Conservation (phyloP, 2,329 filamentous ascomycete genomes). For the Cytospora piceicola region DNA sequence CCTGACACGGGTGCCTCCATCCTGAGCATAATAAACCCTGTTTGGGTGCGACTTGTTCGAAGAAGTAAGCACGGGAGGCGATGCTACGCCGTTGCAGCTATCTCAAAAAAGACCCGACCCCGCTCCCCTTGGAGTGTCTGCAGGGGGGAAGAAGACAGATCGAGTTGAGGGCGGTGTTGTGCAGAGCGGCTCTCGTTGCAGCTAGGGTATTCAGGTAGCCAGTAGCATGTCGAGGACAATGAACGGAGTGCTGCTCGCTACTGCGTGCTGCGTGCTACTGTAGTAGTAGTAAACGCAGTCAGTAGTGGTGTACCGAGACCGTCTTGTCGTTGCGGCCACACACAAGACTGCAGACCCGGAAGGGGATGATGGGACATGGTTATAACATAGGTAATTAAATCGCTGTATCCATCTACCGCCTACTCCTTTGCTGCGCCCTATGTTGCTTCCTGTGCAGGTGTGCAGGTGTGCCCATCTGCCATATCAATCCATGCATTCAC, state of each 20-base stretch:
- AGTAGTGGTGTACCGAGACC: not conserved
- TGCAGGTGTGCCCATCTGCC: too few relatives aligned
- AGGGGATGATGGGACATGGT: too few relatives aligned
- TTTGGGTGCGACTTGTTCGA: not conserved
- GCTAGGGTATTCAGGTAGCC: not conserved
- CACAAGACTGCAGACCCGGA: too few relatives aligned
- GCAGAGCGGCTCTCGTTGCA: not conserved
- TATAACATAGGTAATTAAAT: not conserved
- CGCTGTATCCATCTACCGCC: not conserved
- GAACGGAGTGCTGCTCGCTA: not conserved
- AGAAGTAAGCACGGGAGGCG: not conserved
- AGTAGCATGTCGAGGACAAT: not conserved
- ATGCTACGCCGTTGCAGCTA: not conserved
- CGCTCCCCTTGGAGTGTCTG: not conserved
- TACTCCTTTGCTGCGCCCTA: not conserved
- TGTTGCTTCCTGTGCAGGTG: not conserved
- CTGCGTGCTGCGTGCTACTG: not conserved
- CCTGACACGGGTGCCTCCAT: not conserved
- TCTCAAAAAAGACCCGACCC: not conserved
- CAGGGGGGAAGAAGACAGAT: not conserved
- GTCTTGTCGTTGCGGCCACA: not conserved
- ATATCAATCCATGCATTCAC: too few relatives aligned
- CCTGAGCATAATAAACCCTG: not conserved
- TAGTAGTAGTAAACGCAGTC: not conserved
- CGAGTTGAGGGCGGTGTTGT: not conserved